Evolutionary conservation across 352 stramenopile genomes (phyloP).

Genomic region (Thraustotheca clavata): DNA sequence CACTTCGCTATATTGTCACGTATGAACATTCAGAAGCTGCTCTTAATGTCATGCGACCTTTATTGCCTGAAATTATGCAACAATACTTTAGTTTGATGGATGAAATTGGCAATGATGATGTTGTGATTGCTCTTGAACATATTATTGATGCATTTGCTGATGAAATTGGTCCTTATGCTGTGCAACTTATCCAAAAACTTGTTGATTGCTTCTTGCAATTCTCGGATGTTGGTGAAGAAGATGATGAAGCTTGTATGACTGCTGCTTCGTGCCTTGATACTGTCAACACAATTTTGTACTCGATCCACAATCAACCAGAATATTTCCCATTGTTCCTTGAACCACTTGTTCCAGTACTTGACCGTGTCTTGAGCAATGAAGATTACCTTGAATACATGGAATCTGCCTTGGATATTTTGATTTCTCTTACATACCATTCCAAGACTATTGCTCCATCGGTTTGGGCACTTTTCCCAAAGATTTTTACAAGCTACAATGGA

Average conservation of each 20-base stretch:
- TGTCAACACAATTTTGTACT: constrained; percentile 82
- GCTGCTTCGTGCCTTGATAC: constrained; percentile 85
- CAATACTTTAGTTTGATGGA: constrained; percentile 99
- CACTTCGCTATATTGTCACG: constrained; percentile 82
- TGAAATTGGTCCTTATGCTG: constrained; percentile 90
- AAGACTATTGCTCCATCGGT: constrained; percentile 86
- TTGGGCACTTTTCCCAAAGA: constrained; percentile 93
- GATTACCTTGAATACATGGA: constrained; percentile 97
- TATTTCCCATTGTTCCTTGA: constrained; percentile 88
- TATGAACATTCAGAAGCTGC: constrained; percentile 78
- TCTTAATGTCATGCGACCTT: constrained; percentile 82
- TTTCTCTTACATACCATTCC: constrained; percentile 94
- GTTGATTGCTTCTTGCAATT: constrained; percentile 94
- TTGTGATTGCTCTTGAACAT: constrained; percentile 89
- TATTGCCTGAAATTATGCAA: constrained; percentile 92
- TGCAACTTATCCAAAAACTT: constrained; percentile 92
- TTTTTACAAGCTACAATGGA: constrained; percentile 94
- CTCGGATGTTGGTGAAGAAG: constrained; percentile 83
- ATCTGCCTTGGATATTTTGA: constrained; percentile 93
- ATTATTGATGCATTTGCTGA: constrained; percentile 97
- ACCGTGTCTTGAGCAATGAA: constrained; percentile 92
- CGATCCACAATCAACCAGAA: constrained; percentile 71
- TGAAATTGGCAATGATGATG: constrained; percentile 97
- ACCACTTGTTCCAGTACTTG: constrained; percentile 91
- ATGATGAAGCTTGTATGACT: constrained; percentile 95